Evolutionary conservation across 2,329 filamentous ascomycete species (phyloP).

Genomic region (Fusarium algeriense): DNA sequence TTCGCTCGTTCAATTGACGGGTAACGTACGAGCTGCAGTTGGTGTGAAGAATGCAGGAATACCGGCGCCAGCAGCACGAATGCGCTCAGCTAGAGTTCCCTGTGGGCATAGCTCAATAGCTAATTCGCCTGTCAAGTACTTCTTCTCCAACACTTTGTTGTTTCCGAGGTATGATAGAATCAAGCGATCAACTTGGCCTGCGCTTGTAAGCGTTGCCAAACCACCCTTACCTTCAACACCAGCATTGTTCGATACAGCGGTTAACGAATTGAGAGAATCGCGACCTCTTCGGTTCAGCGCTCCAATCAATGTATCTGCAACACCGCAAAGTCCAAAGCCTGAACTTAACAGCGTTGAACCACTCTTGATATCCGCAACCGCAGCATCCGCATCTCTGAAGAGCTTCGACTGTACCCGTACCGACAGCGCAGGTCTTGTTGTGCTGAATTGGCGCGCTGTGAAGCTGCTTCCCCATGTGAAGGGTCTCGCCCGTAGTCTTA

Average conservation of each 20-base stretch:
- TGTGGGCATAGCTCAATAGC: conserved; percentile 82
- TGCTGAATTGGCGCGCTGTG: conserved; percentile 39
- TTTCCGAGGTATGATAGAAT: conserved; percentile 82
- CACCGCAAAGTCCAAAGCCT: conserved; percentile 85
- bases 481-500: conserved; percentile 22
- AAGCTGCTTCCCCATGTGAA: conserved; percentile 43
- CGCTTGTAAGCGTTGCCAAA: conserved; percentile 74
- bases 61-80: conserved; percentile 78
- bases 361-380: conserved; percentile 77
- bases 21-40: conserved; percentile 71
- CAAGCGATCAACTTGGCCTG: conserved; percentile 78
- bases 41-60: conserved; percentile 87
- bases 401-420: conserved; percentile 57
- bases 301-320: conserved; percentile 79
- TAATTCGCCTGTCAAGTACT: conserved; percentile 80
- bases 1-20: not conserved
- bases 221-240: conserved; percentile 77
- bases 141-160: conserved; percentile 80
- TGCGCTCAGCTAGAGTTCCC: conserved; percentile 78
- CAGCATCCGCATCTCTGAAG: conserved; percentile 70
- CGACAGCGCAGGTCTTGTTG: conserved; percentile 29
- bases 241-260: conserved; percentile 85
- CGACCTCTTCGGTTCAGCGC: conserved; percentile 72
- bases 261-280: conserved; percentile 74
- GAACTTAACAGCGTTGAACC: conserved; percentile 79